Evolutionary conservation across 139 green algal genomes (phyloP), one percentile per base, ranked within the genome.

Genomic region (Picochlorum sp.): DNA sequence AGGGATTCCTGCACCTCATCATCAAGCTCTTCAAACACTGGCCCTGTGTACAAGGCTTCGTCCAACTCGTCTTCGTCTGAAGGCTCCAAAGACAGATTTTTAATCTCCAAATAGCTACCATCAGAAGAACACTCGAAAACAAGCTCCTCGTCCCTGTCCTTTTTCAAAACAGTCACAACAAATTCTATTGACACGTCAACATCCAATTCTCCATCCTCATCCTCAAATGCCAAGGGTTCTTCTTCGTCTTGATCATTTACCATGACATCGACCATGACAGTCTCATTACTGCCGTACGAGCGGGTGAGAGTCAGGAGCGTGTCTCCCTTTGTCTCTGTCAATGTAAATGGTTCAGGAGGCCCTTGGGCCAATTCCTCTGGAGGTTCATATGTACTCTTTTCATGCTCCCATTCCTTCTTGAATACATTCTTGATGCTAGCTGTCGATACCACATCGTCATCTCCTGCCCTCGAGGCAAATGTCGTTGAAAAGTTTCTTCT

Each of bases 21-120:
- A 50, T 92, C 86, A 26, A 92, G 74, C 63, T 92, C 83, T 21
- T 85, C 69, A 72, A 88, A 91, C 6, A 70, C 62, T 11, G 86
- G 86, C 10, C 86, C 86, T 7, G 55, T 68, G 71, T 91, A 90
- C 3, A 57, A 14, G 1, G 54, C 57, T 9, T 68, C 61, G 18
- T 82, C 68, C 7, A 70, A 62, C 9, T 45, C 56, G 21, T 34
- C 23, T 0, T 59, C 51, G 15, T 23, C 51, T 32, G 55, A 54
- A 23, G 67, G 71, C 41, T 80, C 73, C 49, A 85, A 51, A 2
- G 64, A 34, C 2, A 86, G 69, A 23, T 82, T 47, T 7, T 59
- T 63, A 34, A 92, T 79, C 20, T 47, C 34, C 0, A 91, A 28
- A 57, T 81, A 81, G 58, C 81, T 69, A 47, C 83, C 86, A 21